phyloP scores from a whole-genome alignment of 2,329 filamentous ascomycete genomes.

The Pyrenophora graminea region DNA sequence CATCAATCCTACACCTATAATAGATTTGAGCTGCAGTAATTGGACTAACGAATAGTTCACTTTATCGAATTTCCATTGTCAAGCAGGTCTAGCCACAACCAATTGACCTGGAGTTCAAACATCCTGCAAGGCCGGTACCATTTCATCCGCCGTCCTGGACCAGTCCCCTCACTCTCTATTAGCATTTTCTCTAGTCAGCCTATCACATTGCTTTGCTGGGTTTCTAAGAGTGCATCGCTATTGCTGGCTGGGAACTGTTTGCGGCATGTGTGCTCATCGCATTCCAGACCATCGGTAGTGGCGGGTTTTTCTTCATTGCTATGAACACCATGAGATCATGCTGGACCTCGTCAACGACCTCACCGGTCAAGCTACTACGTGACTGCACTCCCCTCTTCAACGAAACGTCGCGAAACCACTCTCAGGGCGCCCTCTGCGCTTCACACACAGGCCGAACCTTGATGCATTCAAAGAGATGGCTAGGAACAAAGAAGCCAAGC shows the following conservation, averaged over 20 bases:
- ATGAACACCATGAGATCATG: conserved; percentile 2
- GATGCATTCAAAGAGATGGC: conserved; percentile 5
- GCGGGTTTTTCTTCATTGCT: conserved; percentile 13
- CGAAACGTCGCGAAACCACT: not conserved
- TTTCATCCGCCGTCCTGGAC: conserved; percentile 25
- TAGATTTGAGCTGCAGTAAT: no score
- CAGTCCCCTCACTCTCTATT: conserved; percentile 6
- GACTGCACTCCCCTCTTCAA: not conserved
- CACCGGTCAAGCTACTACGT: not conserved
- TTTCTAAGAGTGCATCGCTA: conserved; percentile 11
- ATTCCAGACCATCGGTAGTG: conserved; percentile 21
- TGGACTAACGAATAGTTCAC: no score
- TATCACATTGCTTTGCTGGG: conserved; percentile 3
- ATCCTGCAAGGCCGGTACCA: not conserved
- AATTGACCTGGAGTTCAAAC: not conserved
- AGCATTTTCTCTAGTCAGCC: not conserved
- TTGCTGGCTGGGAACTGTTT: conserved; percentile 26
- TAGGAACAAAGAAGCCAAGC: conserved; percentile 13
- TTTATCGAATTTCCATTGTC: no score
- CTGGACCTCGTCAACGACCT: not conserved
- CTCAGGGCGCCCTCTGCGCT: not conserved
- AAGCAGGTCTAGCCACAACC: not conserved
- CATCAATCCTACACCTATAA: no score
- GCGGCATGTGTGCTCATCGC: conserved; percentile 25
- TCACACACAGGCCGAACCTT: conserved; percentile 1